phyloP scores from a whole-genome alignment of 371 early-diverging fungal genomes.

The Sanchytrium tribonematis region DNA sequence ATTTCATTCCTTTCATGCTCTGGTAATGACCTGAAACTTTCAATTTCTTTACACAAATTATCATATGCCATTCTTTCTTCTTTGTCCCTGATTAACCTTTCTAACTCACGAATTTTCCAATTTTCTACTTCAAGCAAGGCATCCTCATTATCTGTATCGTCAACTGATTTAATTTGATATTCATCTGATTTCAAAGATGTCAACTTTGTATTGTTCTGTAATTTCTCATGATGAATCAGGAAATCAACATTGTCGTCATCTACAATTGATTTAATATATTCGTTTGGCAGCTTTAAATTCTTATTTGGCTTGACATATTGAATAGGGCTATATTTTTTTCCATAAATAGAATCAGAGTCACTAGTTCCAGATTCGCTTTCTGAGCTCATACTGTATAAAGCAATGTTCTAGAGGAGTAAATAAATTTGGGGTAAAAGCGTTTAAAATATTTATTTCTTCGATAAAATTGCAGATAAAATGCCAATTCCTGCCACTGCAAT shows the following conservation, averaged over 20 bases:
- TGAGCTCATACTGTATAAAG: too few species aligned
- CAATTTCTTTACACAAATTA: neutral
- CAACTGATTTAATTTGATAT: neutral
- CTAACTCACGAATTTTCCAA: neutral
- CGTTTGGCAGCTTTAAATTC: too few species aligned
- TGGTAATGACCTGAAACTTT: neutral
- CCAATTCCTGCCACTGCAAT: neutral
- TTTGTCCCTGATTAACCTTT: neutral
- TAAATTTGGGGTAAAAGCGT: too few species aligned
- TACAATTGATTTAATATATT: too few species aligned
- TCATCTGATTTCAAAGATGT: neutral
- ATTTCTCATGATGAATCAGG: neutral
- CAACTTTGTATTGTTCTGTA: neutral
- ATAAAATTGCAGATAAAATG: neutral
- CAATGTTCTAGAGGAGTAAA: too few species aligned
- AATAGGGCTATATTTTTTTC: too few species aligned
- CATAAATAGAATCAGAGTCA: too few species aligned
- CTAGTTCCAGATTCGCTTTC: too few species aligned
- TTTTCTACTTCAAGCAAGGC: neutral
- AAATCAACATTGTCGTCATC: neutral
- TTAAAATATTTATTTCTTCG: neutral
- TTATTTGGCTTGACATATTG: too few species aligned
- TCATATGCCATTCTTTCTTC: neutral
- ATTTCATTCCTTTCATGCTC: neutral
- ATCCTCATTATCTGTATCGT: neutral